Conservation (phyloP, 768 basidiomycete species). For the Leucosporidium scottii region DNA sequence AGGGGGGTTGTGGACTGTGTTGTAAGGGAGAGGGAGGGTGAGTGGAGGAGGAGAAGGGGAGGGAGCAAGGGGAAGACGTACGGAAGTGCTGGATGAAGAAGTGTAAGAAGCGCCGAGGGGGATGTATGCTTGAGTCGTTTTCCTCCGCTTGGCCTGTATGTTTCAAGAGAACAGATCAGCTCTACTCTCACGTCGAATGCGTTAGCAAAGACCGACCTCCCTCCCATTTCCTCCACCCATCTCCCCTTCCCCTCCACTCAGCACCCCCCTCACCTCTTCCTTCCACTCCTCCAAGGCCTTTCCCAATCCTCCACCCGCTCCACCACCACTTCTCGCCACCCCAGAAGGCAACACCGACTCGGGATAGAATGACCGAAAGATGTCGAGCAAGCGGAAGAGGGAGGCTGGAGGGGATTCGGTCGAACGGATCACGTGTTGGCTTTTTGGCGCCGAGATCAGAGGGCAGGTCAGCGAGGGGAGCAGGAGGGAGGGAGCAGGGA, state of each 20-base stretch:
- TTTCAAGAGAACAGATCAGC: neutral
- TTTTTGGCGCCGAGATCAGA: neutral
- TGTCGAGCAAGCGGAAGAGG: slow-evolving; percentile 1
- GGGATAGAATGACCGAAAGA: slow-evolving; percentile 5
- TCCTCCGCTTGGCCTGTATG: slow-evolving; percentile 8
- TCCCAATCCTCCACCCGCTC: neutral
- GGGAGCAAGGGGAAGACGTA: neutral
- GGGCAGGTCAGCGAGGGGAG: neutral
- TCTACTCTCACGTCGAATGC: too few relatives aligned
- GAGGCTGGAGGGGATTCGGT: neutral
- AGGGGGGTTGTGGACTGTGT: neutral
- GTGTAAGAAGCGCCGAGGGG: neutral
- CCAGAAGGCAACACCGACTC: neutral
- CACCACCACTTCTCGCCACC: too few relatives aligned
- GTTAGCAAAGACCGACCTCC: neutral
- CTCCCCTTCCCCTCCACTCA: neutral
- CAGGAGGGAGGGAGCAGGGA: neutral
- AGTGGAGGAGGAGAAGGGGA: too few relatives aligned
- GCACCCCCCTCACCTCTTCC: neutral
- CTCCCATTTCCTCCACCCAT: neutral
- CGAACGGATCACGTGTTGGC: neutral
- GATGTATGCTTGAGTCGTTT: neutral
- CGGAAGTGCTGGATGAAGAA: neutral
- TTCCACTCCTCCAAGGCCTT: neutral
- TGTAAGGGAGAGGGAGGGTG: too few relatives aligned